phyloP scores from a whole-genome alignment of 1,139 yeast genomes.

The Entelexis sorbosivorans region DNA sequence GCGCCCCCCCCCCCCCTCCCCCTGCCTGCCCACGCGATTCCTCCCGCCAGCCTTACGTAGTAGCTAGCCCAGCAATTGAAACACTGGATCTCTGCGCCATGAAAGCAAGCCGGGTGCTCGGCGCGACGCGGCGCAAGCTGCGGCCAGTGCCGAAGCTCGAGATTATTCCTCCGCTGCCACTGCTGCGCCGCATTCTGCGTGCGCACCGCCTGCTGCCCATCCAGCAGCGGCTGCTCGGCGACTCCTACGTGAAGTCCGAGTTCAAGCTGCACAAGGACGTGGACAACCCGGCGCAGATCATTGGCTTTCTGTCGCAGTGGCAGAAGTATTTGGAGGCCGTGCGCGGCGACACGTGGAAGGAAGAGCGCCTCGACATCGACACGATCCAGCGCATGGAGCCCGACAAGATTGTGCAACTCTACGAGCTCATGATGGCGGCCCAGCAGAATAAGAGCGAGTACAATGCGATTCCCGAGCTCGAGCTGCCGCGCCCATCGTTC shows the following conservation, averaged over 20 bases:
- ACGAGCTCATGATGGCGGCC: conserved; percentile 61
- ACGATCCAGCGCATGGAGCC: conserved; percentile 77
- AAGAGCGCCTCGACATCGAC: conserved; percentile 51
- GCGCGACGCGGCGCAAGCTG: conserved; percentile 50
- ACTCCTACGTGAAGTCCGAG: conserved; percentile 78
- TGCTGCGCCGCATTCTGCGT: conserved; percentile 66
- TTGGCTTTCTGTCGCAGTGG: conserved; percentile 90
- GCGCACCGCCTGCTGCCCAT: conserved; percentile 63
- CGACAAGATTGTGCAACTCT: conserved; percentile 80
- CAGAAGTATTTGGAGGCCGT: conserved; percentile 67
- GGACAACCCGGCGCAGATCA: conserved; percentile 86
- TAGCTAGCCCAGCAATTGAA: background rate
- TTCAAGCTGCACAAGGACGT: conserved; percentile 72
- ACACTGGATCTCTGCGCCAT: background rate
- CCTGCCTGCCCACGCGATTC: background rate
- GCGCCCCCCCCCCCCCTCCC: too few relatives aligned
- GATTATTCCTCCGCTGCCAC: conserved; percentile 65
- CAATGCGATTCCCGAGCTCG: conserved; percentile 18
- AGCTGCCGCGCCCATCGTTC: conserved; percentile 7
- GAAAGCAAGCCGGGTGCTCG: conserved; percentile 12
- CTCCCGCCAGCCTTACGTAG: conserved; percentile 3
- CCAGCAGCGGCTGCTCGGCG: conserved; percentile 70
- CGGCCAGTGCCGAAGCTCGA: conserved; percentile 41
- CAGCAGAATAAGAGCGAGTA: conserved; percentile 23
- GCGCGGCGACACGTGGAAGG: conserved; percentile 68